Percentiles rank a stretch among this genome's conserved stretches.
These are phyloP conservation scores for maize (Zea mays) DNA, from an alignment of 176 grass and related monocot genomes.

Conservation along the genomic window Zm-B73-REFERENCE-NAM-5.0 NC_050097.1:9871501-9872000, in stretches of 20 bases:
- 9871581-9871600: slow-evolving; percentile 19
- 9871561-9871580: neutral
- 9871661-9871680: slow-evolving; percentile 41
- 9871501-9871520: slow-evolving; percentile 71
- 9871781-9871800: slow-evolving; percentile 44
- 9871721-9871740: slow-evolving; percentile 19
- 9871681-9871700: slow-evolving; percentile 18
- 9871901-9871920: slow-evolving; percentile 42
- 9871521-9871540: slow-evolving; percentile 68
- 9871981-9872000: slow-evolving; percentile 33
- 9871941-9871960: neutral
- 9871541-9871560: slow-evolving; percentile 29
- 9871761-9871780: slow-evolving; percentile 45
- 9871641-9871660: slow-evolving; percentile 44
- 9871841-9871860: slow-evolving; percentile 39
- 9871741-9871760: neutral
- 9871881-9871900: slow-evolving; percentile 47
- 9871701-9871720: neutral
- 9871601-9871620: slow-evolving; percentile 26
- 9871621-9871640: slow-evolving; percentile 49
- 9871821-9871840: slow-evolving; percentile 26
- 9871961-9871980: neutral
- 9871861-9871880: slow-evolving; percentile 46
- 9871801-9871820: slow-evolving; percentile 40
- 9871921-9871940: slow-evolving; percentile 13